Conservation (phyloP, 768 basidiomycete genomes). For the Calocybe gangraenosa region DNA sequence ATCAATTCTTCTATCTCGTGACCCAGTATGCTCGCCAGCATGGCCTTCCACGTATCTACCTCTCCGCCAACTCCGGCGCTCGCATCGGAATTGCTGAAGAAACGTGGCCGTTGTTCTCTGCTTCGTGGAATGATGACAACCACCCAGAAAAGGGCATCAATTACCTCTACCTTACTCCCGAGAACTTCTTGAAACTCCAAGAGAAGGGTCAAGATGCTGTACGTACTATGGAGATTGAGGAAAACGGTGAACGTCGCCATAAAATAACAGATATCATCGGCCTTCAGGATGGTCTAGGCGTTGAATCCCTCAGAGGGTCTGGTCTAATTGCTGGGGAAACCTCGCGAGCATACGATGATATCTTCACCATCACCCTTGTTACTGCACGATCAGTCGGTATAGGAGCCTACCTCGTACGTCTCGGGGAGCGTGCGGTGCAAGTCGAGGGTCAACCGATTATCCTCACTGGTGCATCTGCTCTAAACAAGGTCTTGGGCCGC, state of each 20-base stretch:
- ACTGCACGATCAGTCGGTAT: constrained; percentile 99
- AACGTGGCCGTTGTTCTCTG: constrained; percentile 79
- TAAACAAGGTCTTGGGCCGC: constrained; percentile 98
- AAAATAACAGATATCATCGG: constrained; percentile 97
- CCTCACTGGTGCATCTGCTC: constrained; percentile 91
- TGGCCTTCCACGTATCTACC: constrained; percentile 92
- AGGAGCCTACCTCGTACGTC: constrained; percentile 96
- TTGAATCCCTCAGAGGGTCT: constrained; percentile 93
- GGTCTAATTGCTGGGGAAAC: constrained; percentile 99
- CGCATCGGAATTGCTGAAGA: constrained; percentile 96
- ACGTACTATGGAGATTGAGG: constrained; percentile 79
- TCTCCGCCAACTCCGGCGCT: constrained; percentile 98
- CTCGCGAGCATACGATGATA: constrained; percentile 97
- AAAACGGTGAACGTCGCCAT: constrained; percentile 81
- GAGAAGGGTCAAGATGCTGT: constrained; percentile 80
- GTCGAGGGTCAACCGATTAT: constrained; percentile 99
- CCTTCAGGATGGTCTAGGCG: constrained; percentile 94
- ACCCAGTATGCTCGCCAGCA: constrained; percentile 88
- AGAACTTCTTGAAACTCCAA: constrained; percentile 85
- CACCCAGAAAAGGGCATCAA: constrained; percentile 93
- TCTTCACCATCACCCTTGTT: constrained; percentile 99
- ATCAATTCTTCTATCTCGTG: constrained; percentile 94
- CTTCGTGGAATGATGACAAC: constrained; percentile 79
- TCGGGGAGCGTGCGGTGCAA: constrained; percentile 96
- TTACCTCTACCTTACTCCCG: constrained; percentile 93